Conservation (phyloP, 371 early-diverging fungal species). For the Choanephora cucurbitarum region DNA sequence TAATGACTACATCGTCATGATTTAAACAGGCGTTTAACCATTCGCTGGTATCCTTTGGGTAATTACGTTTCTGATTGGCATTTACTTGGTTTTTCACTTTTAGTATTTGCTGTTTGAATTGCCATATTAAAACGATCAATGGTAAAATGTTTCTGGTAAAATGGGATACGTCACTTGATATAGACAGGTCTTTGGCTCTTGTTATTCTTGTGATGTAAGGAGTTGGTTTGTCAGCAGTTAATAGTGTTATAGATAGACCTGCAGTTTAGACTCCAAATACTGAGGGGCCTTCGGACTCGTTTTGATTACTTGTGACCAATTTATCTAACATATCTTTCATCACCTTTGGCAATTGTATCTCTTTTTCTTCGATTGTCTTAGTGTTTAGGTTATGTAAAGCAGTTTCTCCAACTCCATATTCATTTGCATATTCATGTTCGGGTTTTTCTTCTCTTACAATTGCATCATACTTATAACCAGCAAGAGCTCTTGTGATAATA, state of each 20-base stretch:
- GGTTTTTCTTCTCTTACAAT: slow-evolving; percentile 19
- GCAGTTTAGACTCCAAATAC: slow-evolving; percentile 14
- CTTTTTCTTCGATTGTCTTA: slow-evolving; percentile 18
- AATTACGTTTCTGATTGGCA: too few relatives aligned
- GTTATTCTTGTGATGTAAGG: slow-evolving; percentile 17
- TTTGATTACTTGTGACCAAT: slow-evolving; percentile 8
- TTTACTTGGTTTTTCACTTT: too few relatives aligned
- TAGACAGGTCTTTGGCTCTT: too few relatives aligned
- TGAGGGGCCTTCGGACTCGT: slow-evolving; percentile 10
- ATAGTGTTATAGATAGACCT: slow-evolving; percentile 11
- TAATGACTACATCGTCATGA: too few relatives aligned
- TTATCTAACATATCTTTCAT: slow-evolving; percentile 21
- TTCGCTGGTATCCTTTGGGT: too few relatives aligned
- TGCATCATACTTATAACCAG: slow-evolving; percentile 12
- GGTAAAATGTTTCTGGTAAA: too few relatives aligned
- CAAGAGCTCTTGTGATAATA: slow-evolving; percentile 1
- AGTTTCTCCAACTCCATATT: slow-evolving; percentile 15
- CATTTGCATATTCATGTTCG: slow-evolving; percentile 11
- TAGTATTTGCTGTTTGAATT: too few relatives aligned
- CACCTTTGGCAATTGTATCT: slow-evolving; percentile 16
- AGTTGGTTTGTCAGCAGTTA: slow-evolving; percentile 13
- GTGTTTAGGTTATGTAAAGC: slow-evolving; percentile 12
- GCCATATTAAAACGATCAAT: too few relatives aligned
- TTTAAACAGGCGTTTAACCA: too few relatives aligned
- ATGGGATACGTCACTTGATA: too few relatives aligned